Base-by-base conservation (phyloP, 73 alveolate genomes). In the Paramecium biaurelia region DNA sequence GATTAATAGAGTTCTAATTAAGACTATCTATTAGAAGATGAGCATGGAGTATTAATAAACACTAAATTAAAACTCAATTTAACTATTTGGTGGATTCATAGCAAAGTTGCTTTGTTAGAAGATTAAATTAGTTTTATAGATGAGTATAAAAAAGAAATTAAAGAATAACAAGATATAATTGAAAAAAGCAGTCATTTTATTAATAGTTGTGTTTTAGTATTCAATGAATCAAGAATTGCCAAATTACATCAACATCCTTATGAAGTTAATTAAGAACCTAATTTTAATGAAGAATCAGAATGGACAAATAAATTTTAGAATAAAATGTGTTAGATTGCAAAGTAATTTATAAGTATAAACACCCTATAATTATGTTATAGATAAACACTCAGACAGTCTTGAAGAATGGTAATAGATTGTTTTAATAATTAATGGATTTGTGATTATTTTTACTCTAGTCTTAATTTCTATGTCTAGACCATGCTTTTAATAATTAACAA, bases 41-140 rank as follows among this genome's bases (percentile, higher is more conserved):
- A 79, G 47, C 56, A 32, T 7, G 90, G 90, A 18, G 90, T 79
- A 21, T 23, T 79, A 11, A 24, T 41, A 2, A 79, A 79, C 23
- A 47, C 74, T 79, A 38, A 79, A 42, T 47, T 30, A 14, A 79
- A 79, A 79, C 30, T 79, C 1, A 30, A 79, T 30, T 45, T 79
- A 47, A 79, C 21, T 42, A 23, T 79, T 5, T 79, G 90, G 90
- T 79, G 90, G 90, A 32, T 79, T 23, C 90, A 79, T 79, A 79
- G 90, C 30, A 79, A 42, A 47, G 90, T 79, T 20, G 90, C 90
- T 10, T 79, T 79, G 28, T 5, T 79, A 24, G 41, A 79, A 79
- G 90, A 79, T 79, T 37, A 79, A 21, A 79, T 79, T 20, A 10
- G 8, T 2, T 43, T 23, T 41, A 26, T 79, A 26, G 72, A 79